These are phyloP conservation scores for Schizochytrium sp. DNA, from an alignment of 108 stramenopile genomes.

Conservation along the genomic window DNA sequence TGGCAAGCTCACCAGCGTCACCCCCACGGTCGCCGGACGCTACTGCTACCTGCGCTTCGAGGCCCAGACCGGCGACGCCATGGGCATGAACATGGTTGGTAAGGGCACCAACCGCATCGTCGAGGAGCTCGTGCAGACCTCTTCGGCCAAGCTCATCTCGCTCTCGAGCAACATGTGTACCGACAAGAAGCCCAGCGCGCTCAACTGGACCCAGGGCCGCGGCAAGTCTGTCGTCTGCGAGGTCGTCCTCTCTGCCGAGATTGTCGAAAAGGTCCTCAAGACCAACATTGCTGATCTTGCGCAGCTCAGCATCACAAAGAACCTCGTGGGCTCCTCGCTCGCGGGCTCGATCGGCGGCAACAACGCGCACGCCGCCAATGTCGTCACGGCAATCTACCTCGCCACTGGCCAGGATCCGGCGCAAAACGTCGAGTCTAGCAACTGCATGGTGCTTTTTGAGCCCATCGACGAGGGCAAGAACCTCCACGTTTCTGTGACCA, in stretches of 20 bases:
- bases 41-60: slow-evolving; percentile 86
- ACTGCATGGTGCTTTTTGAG: slow-evolving; percentile 15
- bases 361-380: slow-evolving; percentile 95
- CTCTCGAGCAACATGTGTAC: slow-evolving; percentile 96
- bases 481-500: slow-evolving; percentile 67
- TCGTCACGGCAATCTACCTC: slow-evolving; percentile 93
- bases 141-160: slow-evolving; percentile 73
- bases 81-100: slow-evolving; percentile 99
- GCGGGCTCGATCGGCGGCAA: slow-evolving; percentile 88
- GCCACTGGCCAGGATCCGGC: slow-evolving; percentile 99
- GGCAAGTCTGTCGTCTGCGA: slow-evolving; percentile 93
- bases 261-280: slow-evolving; percentile 81
- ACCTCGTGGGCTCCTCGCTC: slow-evolving; percentile 94
- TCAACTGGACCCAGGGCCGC: slow-evolving; percentile 95
- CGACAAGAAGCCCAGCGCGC: slow-evolving; percentile 94
- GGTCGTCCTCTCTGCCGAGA: slow-evolving; percentile 68
- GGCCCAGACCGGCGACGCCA: slow-evolving; percentile 93
- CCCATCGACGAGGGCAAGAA: not conserved
- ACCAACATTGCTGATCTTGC: slow-evolving; percentile 82
- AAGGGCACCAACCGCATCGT: slow-evolving; percentile 83
- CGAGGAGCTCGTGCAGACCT: slow-evolving; percentile 62
- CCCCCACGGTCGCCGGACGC: slow-evolving; percentile 78
- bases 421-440: slow-evolving; percentile 80
- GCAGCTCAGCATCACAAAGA: slow-evolving; percentile 83
- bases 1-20: slow-evolving; percentile 68